Base-by-base conservation (phyloP, 768 basidiomycete species). In the Mycena capillaripes region DNA sequence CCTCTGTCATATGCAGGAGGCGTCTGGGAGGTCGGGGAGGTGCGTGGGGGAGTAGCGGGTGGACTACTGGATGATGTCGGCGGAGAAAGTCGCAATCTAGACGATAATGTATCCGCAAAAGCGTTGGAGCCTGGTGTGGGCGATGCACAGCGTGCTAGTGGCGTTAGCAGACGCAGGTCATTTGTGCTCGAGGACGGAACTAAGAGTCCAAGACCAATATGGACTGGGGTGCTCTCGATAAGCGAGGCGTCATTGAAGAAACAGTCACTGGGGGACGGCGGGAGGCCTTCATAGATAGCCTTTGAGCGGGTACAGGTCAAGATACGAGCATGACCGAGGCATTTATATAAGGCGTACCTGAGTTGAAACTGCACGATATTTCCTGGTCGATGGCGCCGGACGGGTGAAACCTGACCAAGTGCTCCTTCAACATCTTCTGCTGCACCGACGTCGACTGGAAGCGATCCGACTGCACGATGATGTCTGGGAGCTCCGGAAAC, bases 331-430 rank as follows among this genome's bases (percentile, higher is more conserved):
- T 50, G 48, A n/a, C n/a, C n/a, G n/a, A n/a, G n/a, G 21, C 4
- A 14, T 30, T 56, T 4, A 7, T 8, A 38, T 10, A 2, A 48
- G 48, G 55, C 57, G 19, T 25, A 71, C 70, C 58, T 66, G 64
- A 0, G 32, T 62, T 10, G 70, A 71, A 4, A 42, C 52, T 14
- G 40, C 46, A 21, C 70, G 64, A 27, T 71, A 29, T 27, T 23
- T 23, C 16, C 36, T 34, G 12, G 12, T 23, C 14, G 63, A 7
- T 19, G 58, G 30, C 23, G 42, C 64, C 8, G 38, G 17, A 52
- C 70, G 70, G 1, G 70, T 71, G 27, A 71, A 71, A 7, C 70
- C 70, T 1, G 70, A 71, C 6, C 64, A 38, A 7, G 64, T 61
- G 50, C 58, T 61, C 70, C 38, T 61, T 66, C 52, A 53, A 14